phyloP scores from a whole-genome alignment of 2,329 filamentous ascomycete genomes.

The Lachnellula hyalina region DNA sequence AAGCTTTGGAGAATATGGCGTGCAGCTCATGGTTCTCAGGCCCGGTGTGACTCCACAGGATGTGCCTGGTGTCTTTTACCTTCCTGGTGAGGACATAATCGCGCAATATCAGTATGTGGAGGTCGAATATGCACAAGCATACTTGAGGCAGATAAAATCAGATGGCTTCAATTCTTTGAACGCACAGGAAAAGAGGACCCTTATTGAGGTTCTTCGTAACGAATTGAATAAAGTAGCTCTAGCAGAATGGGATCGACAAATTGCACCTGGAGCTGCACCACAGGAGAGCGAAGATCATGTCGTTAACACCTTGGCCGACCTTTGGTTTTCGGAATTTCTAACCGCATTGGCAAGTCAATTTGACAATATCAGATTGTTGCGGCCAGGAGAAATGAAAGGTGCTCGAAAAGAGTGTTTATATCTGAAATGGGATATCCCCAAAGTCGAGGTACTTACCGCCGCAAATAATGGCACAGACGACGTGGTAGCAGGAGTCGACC shows the following conservation, averaged over 20 bases:
- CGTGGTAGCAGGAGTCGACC: neutral
- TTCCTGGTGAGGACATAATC: neutral
- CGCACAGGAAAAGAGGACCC: neutral
- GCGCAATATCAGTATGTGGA: neutral
- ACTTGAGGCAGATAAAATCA: neutral
- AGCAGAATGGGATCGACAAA: neutral
- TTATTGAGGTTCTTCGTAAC: neutral
- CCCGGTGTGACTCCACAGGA: neutral
- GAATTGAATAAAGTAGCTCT: neutral
- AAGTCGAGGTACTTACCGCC: neutral
- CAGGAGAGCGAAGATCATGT: neutral
- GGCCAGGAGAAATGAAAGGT: neutral
- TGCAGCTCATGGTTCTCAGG: constrained; percentile 1
- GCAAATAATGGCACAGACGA: neutral
- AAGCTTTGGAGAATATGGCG: neutral
- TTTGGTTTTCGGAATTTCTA: neutral
- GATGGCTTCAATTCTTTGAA: neutral
- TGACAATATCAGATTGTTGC: neutral
- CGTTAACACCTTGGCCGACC: neutral
- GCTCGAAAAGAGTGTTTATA: neutral
- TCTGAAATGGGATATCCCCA: neutral
- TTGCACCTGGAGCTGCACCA: neutral
- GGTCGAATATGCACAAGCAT: neutral
- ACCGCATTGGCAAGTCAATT: neutral
- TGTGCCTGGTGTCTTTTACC: neutral